Percentiles rank a stretch among this genome's conserved stretches.
Evolutionary conservation across 106 monocot genomes (phyloP).

Genomic region (Posidonia australis): DNA sequence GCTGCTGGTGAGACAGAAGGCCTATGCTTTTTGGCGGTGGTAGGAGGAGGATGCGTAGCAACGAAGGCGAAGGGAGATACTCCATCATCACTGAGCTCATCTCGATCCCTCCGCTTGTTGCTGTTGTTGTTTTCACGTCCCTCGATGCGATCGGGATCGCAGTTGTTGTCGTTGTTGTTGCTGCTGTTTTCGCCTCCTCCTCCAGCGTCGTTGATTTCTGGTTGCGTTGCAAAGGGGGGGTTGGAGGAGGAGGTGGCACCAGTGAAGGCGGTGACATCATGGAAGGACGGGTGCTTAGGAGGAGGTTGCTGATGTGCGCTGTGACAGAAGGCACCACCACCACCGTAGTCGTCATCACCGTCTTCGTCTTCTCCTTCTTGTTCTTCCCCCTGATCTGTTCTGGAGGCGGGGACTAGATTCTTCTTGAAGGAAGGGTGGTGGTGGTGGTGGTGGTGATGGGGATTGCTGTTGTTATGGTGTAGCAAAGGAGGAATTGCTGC

Average conservation of each 20-base stretch:
- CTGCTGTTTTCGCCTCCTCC: not conserved
- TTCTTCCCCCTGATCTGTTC: too few species aligned
- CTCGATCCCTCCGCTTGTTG: slow-evolving; percentile 44
- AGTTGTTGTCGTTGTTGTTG: not conserved
- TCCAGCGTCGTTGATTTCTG: not conserved
- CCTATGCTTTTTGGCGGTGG: slow-evolving; percentile 18
- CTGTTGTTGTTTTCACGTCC: not conserved
- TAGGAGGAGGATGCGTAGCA: slow-evolving; percentile 11
- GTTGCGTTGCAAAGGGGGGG: not conserved
- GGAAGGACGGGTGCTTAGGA: too few species aligned
- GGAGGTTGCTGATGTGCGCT: not conserved
- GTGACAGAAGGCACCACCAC: not conserved
- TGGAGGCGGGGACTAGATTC: not conserved
- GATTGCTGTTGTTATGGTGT: not conserved
- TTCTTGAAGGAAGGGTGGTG: not conserved
- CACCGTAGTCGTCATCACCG: not conserved
- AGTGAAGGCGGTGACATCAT: not conserved
- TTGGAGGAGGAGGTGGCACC: not conserved
- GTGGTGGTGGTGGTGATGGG: not conserved
- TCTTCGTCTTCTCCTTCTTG: not conserved
- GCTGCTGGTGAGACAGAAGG: not conserved
- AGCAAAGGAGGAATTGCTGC: not conserved
- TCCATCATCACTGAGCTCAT: slow-evolving; percentile 70
- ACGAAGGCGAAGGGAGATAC: slow-evolving; percentile 52
- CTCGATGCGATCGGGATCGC: not conserved